A percentile compares a stretch with the other conserved stretches of the same genome.
Evolutionary conservation across 441 rosid genomes (phyloP).

Genomic region (Euphorbia schlechtendalii): DNA sequence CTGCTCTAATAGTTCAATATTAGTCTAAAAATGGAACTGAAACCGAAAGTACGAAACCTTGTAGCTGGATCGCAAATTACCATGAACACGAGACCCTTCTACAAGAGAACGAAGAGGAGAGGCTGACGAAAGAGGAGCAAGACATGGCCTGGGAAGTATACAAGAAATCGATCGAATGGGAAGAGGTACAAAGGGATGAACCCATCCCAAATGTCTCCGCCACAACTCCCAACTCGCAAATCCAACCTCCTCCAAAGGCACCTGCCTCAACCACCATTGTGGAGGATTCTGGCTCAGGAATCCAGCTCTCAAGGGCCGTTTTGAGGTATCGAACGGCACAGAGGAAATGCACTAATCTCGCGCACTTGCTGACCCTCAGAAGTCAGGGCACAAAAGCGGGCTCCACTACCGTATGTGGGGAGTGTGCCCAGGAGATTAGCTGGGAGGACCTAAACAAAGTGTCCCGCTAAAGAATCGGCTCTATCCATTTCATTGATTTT

Average conservation of each 20-base stretch:
- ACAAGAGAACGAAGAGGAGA: conserved; percentile 99
- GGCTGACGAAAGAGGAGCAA: conserved; percentile 93
- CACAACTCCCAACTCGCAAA: conserved; percentile 17
- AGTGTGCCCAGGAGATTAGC: conserved; percentile 73
- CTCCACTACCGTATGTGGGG: conserved; percentile 83
- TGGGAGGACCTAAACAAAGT: conserved; percentile 61
- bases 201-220: conserved; percentile 19
- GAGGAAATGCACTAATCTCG: conserved; percentile 73
- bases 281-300: too few relatives aligned
- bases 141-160: conserved; percentile 99
- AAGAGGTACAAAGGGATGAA: conserved; percentile 90
- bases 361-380: conserved; percentile 87
- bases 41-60: neutral
- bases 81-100: conserved; percentile 97
- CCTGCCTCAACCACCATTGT: too few relatives aligned
- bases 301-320: conserved; percentile 25
- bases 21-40: too few relatives aligned
- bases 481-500: conserved; percentile 18
- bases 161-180: conserved; percentile 70
- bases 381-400: conserved; percentile 83
- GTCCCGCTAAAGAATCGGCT: conserved; percentile 25
- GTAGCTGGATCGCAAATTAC: conserved; percentile 90
- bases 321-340: conserved; percentile 44
- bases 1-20: too few relatives aligned
- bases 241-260: conserved; percentile 15